Conservation (phyloP, 2,329 filamentous ascomycete species). For the Trichophyton equinum region DNA sequence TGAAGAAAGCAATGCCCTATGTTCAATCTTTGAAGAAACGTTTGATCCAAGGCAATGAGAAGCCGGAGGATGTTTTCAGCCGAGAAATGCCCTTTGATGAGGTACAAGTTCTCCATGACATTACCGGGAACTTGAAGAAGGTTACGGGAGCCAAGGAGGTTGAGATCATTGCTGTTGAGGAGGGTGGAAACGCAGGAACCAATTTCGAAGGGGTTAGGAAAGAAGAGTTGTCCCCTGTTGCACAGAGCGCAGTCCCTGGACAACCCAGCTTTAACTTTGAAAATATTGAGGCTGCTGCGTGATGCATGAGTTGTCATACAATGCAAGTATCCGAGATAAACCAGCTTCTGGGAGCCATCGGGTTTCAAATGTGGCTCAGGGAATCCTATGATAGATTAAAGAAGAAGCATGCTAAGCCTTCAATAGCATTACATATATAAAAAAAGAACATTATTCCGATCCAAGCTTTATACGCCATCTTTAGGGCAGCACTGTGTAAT, state of each 20-base stretch:
- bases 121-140: conserved; percentile 67
- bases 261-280: conserved; percentile 72
- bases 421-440: background rate
- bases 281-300: conserved; percentile 44
- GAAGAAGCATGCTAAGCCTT: background rate
- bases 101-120: conserved; percentile 58
- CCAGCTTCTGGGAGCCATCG: background rate
- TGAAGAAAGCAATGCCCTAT: conserved; percentile 98
- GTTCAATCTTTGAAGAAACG: conserved; percentile 77
- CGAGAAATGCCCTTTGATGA: conserved; percentile 83
- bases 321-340: background rate
- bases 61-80: conserved; percentile 57
- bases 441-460: background rate
- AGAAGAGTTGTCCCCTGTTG: conserved; percentile 45
- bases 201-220: conserved; percentile 34
- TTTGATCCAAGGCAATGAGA: conserved; percentile 55
- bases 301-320: background rate
- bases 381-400: background rate
- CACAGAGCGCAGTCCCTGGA: conserved; percentile 69
- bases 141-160: conserved; percentile 58
- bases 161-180: conserved; percentile 58
- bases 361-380: background rate
- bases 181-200: conserved; percentile 38
- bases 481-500: background rate
- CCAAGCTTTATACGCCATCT: background rate